Percentiles rank a stretch among this genome's conserved stretches.
Conservation (phyloP, 257 asterid genomes). For the Paraleonurus japonicus region DNA sequence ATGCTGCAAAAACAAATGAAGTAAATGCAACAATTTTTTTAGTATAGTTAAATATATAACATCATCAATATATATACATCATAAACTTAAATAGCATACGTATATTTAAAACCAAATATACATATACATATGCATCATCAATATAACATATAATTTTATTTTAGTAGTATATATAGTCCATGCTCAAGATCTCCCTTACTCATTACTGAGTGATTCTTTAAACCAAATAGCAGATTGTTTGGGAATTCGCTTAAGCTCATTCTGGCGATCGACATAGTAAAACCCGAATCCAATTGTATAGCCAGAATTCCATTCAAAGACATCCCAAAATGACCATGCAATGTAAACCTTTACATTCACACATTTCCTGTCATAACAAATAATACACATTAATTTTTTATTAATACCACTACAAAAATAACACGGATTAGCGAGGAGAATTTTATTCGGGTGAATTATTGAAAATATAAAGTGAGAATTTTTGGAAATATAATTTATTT, state of each 20-base stretch:
- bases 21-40: no score
- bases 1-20: no score
- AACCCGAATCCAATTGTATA: constrained; percentile 36
- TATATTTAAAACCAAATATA: neutral
- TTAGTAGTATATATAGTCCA: neutral
- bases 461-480: neutral
- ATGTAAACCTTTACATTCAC: constrained; percentile 49
- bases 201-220: neutral
- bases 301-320: constrained; percentile 45
- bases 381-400: no score
- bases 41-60: no score
- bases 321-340: constrained; percentile 47
- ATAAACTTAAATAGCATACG: neutral
- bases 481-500: neutral
- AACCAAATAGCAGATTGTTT: constrained; percentile 36
- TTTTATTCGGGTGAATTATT: no score
- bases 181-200: neutral
- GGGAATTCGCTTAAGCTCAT: constrained; percentile 35
- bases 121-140: neutral
- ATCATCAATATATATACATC: no score
- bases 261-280: constrained; percentile 30
- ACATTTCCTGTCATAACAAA: constrained; percentile 30
- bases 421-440: no score
- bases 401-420: no score
- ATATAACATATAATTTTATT: neutral